A percentile compares a stretch with the other conserved stretches of the same genome.
Conservation (phyloP, 306 rosid species). For the Myrica gale region DNA sequence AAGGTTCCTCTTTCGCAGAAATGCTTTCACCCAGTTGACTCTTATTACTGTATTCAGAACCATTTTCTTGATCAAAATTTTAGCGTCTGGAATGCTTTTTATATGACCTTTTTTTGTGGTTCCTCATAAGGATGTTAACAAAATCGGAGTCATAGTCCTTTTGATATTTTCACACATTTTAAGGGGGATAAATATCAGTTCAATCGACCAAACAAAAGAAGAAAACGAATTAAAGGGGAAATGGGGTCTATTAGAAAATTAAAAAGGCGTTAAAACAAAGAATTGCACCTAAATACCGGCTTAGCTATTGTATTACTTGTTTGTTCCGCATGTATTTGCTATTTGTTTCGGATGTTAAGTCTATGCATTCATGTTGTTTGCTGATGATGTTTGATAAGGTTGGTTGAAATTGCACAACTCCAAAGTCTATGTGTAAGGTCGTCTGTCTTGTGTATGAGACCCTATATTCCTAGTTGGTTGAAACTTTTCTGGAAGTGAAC, state of each 20-base stretch:
- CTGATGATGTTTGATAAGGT: background rate
- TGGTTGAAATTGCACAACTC: background rate
- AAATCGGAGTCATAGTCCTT: background rate
- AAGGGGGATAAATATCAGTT: too few relatives aligned
- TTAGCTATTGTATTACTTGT: background rate
- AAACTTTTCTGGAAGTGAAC: background rate
- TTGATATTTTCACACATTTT: too few relatives aligned
- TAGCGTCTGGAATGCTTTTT: background rate
- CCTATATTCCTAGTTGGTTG: slow-evolving; percentile 1
- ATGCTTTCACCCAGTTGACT: background rate
- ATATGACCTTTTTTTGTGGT: background rate
- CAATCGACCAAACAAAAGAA: too few relatives aligned
- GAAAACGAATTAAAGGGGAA: background rate
- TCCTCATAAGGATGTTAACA: background rate
- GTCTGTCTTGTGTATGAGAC: background rate
- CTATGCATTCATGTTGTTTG: background rate
- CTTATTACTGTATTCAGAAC: background rate
- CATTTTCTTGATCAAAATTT: background rate
- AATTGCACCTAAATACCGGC: background rate
- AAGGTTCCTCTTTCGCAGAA: background rate
- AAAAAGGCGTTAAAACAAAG: too few relatives aligned
- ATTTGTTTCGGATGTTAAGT: background rate
- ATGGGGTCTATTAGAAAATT: background rate
- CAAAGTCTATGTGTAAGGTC: background rate
- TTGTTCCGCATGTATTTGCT: background rate